phyloP scores from a whole-genome alignment of 179 eudicot species.

The Carnegiea gigantea region DNA sequence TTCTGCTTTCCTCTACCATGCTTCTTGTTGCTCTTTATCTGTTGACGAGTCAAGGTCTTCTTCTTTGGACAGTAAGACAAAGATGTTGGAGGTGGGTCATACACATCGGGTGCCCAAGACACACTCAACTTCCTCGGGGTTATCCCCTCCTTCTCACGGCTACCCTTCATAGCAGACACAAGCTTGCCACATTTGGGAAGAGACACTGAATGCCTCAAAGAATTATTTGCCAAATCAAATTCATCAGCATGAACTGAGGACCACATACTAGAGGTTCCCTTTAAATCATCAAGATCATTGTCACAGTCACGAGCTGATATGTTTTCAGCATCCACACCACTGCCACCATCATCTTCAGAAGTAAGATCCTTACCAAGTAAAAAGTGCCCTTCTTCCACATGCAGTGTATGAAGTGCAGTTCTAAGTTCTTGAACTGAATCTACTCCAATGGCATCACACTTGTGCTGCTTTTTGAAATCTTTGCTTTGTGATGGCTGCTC shows the following conservation, averaged over 20 bases:
- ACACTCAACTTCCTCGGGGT: conserved; percentile 54
- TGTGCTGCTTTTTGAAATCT: conserved; percentile 15
- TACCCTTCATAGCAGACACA: conserved; percentile 84
- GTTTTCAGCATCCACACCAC: conserved; percentile 29
- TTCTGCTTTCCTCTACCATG: conserved; percentile 57
- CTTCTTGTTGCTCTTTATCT: conserved; percentile 43
- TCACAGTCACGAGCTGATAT: conserved; percentile 20
- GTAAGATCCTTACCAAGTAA: conserved; percentile 16
- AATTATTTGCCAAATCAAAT: conserved; percentile 5
- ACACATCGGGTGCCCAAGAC: conserved; percentile 97
- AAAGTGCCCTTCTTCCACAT: conserved; percentile 30
- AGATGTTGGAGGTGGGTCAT: conserved; percentile 77
- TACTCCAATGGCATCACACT: conserved; percentile 18
- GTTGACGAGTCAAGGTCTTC: conserved; percentile 33
- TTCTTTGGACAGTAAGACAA: conserved; percentile 53
- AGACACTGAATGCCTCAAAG: conserved; percentile 22
- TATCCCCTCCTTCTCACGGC: conserved; percentile 70
- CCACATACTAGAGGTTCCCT: conserved; percentile 20
- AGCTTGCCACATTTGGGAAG: conserved; percentile 44
- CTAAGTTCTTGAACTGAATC: conserved; percentile 41
- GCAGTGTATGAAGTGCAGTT: conserved; percentile 34
- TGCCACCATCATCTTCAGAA: conserved; percentile 24
- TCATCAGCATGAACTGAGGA: conserved; percentile 39
- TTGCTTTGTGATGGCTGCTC: conserved; percentile 16
- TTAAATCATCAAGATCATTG: conserved; percentile 4